Base-by-base conservation (phyloP, 2,329 filamentous ascomycete species). In the Graphilbum sp. region DNA sequence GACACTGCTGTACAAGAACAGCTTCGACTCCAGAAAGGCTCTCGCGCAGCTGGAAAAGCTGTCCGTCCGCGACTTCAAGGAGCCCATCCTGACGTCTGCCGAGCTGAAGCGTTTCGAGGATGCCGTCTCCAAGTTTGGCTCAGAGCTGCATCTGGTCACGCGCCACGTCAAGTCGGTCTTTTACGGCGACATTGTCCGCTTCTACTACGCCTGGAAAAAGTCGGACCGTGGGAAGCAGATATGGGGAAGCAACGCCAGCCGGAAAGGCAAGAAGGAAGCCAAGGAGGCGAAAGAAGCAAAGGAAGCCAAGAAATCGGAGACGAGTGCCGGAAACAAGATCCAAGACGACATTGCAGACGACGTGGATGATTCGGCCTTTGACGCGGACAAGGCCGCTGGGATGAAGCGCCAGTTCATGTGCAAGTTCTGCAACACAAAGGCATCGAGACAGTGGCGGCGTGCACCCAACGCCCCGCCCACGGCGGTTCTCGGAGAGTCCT, bases 171-270 rank as follows among this genome's bases (percentile, higher is more conserved):
- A 85, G 56, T 83, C 79, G 0, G 74, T 90, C 47, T 75, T 73
- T 31, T 76, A 86, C 44, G 76, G 79, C 36, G 74, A 84, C 41
- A 79, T 95, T 44, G 85, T 93, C 20, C 81, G 90, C 4, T 92
- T 82, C 53, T 98, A 96, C 58, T 98, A 98, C 55, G 83, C 83
- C 46, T 98, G 90, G 90, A 98, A 98, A 62, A 96, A 96, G 59
- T 85, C 85, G 0, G 70, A 79, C 2, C 76, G 79, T 41, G 90
- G 90, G 31, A 78, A 73, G 52, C 76, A 90, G 49, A 76, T 98
- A 18, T 95, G 90, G 87, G 85, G 85, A 42, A 83, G 77, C 46
- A 94, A 81, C 50, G 75, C 83, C 36, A 85, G 83, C 11, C 75
- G 88, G 34, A 93, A 92, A 53, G 83, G 84, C 40, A 92, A 88